Percentiles rank a stretch among this genome's conserved stretches.
Evolutionary conservation across 306 rosid genomes (phyloP).

Genomic region (Acmispon strigosus): DNA sequence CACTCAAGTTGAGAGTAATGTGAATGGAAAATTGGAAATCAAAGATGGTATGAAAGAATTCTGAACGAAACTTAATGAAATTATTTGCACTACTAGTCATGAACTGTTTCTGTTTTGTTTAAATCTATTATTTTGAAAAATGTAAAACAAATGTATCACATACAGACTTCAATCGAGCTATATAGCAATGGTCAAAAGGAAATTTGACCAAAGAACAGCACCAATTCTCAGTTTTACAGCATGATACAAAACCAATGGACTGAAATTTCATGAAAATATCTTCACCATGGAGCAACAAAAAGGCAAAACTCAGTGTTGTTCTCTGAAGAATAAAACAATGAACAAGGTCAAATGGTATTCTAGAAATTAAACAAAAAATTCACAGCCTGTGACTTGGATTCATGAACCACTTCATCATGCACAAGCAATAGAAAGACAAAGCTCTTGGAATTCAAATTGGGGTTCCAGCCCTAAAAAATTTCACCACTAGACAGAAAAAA

Average conservation of each 20-base stretch:
- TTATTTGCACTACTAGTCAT: too few relatives aligned
- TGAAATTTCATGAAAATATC: not conserved
- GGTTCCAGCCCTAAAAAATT: slow-evolving; percentile 27
- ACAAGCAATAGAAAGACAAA: not conserved
- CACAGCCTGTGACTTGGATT: slow-evolving; percentile 1
- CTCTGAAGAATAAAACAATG: not conserved
- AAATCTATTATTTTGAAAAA: too few relatives aligned
- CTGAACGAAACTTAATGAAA: too few relatives aligned
- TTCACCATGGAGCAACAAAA: not conserved
- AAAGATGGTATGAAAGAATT: too few relatives aligned
- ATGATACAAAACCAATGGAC: slow-evolving; percentile 19
- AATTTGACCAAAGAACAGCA: not conserved
- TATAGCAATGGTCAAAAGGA: not conserved
- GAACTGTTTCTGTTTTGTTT: too few relatives aligned
- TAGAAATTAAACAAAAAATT: not conserved
- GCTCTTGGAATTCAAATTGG: slow-evolving; percentile 2
- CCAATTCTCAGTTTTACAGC: slow-evolving; percentile 9
- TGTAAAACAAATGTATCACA: too few relatives aligned
- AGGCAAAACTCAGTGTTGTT: not conserved
- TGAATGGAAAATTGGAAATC: too few relatives aligned
- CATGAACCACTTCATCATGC: not conserved
- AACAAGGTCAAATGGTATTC: not conserved
- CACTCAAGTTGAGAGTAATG: not conserved
- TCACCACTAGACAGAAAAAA: not conserved
- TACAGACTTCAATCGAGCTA: too few relatives aligned